Conservation (phyloP, 2,329 filamentous ascomycete species). For the Cadophora malorum region DNA sequence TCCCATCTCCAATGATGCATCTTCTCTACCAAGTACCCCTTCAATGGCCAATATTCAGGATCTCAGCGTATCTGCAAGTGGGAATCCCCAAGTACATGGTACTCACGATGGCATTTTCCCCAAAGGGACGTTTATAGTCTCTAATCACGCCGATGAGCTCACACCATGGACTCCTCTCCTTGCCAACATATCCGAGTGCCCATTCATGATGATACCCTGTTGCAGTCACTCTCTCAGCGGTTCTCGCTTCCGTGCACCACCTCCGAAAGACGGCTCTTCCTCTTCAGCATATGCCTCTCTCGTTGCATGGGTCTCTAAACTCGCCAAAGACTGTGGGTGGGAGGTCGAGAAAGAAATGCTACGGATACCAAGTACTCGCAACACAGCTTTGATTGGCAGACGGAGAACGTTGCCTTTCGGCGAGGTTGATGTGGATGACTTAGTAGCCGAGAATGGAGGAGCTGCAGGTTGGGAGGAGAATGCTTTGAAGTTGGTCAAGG, state of each 20-base stretch:
- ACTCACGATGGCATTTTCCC: constrained; percentile 71
- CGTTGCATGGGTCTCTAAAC: constrained; percentile 74
- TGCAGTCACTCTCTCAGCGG: constrained; percentile 90
- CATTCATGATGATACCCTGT: constrained; percentile 94
- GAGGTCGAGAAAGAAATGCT: constrained; percentile 82
- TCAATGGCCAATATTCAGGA: constrained; percentile 16
- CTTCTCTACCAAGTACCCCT: background rate
- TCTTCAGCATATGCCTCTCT: constrained; percentile 83
- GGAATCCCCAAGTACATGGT: constrained; percentile 50
- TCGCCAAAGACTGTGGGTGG: constrained; percentile 78
- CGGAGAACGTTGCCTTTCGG: constrained; percentile 38
- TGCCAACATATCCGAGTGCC: constrained; percentile 74
- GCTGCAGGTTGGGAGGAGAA: constrained; percentile 63
- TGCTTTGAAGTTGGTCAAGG: constrained; percentile 66
- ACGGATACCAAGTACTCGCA: constrained; percentile 90
- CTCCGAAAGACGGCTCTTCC: constrained; percentile 48
- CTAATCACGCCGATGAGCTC: constrained; percentile 95
- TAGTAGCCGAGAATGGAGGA: constrained; percentile 61
- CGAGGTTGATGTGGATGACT: constrained; percentile 50
- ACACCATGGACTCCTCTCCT: constrained; percentile 95
- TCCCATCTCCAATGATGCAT: background rate
- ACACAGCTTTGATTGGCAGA: constrained; percentile 80
- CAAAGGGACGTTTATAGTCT: constrained; percentile 85
- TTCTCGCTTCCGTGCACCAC: constrained; percentile 70
- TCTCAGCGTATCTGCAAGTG: background rate